Evolutionary conservation across 805 yeast genomes (phyloP).

Genomic region (Ogataea pignaliae): DNA sequence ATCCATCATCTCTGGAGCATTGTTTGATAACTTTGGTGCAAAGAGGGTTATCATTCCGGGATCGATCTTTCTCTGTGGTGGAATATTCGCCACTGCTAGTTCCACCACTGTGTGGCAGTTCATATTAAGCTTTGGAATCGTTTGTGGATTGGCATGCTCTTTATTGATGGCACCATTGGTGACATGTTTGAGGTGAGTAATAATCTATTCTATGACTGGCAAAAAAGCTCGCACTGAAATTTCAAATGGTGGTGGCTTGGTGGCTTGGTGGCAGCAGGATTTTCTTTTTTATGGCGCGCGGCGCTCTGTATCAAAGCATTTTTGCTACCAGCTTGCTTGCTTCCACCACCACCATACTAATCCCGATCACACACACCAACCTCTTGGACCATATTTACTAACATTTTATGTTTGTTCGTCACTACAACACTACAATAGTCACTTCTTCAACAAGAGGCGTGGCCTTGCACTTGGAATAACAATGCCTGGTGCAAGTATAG

Average conservation of each 20-base stretch:
- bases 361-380: too few relatives aligned
- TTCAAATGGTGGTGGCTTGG: too few relatives aligned
- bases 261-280: too few relatives aligned
- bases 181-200: constrained; percentile 41
- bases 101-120: constrained; percentile 45
- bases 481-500: constrained; percentile 55
- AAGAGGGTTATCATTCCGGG: constrained; percentile 35
- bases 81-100: constrained; percentile 41
- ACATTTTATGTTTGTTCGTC: constrained; percentile 36
- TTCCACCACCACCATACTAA: too few relatives aligned
- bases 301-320: too few relatives aligned
- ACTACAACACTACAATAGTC: constrained; percentile 31
- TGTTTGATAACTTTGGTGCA: constrained; percentile 45
- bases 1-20: constrained; percentile 39
- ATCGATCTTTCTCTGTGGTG: constrained; percentile 31
- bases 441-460: constrained; percentile 55
- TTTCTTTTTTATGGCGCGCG: too few relatives aligned
- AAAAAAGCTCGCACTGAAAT: too few relatives aligned
- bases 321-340: too few relatives aligned
- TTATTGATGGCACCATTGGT: constrained; percentile 42
- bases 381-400: constrained; percentile 31
- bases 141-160: constrained; percentile 43
- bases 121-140: constrained; percentile 46
- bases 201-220: constrained; percentile 16
- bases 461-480: constrained; percentile 61